phyloP scores from a whole-genome alignment of 2,329 filamentous ascomycete genomes.

The Colletotrichum australisinense region DNA sequence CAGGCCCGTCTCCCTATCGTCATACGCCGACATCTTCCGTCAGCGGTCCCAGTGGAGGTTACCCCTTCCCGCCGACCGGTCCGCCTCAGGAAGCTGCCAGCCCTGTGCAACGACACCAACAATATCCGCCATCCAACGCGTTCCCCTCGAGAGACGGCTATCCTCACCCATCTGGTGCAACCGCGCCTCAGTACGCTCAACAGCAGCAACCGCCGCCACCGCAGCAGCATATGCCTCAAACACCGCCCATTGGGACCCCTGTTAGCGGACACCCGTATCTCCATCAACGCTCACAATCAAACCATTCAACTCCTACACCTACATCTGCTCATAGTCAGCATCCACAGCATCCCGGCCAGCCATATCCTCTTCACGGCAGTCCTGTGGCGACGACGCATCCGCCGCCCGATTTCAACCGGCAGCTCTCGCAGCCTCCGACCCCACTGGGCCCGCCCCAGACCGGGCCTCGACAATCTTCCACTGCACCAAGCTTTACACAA shows the following conservation, averaged over 20 bases:
- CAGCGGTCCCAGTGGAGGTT: slow-evolving; percentile 54
- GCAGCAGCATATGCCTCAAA: slow-evolving; percentile 53
- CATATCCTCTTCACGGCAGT: slow-evolving; percentile 62
- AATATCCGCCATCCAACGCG: slow-evolving; percentile 56
- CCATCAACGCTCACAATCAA: slow-evolving; percentile 66
- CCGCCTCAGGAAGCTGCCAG: slow-evolving; percentile 57
- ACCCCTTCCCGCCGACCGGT: slow-evolving; percentile 62
- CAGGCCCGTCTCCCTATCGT: slow-evolving; percentile 61
- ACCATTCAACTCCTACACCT: slow-evolving; percentile 70
- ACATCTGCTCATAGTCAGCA: slow-evolving; percentile 71
- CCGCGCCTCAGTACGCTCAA: slow-evolving; percentile 46
- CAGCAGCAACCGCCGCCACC: slow-evolving; percentile 46
- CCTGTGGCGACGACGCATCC: slow-evolving; percentile 60
- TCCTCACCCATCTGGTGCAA: slow-evolving; percentile 49
- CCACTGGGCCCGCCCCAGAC: slow-evolving; percentile 63
- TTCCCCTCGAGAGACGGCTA: slow-evolving; percentile 61
- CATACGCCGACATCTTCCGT: slow-evolving; percentile 59
- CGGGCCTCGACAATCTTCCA: slow-evolving; percentile 54
- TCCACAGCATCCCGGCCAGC: slow-evolving; percentile 62
- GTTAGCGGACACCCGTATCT: slow-evolving; percentile 47
- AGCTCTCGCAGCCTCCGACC: slow-evolving; percentile 65
- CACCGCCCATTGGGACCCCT: slow-evolving; percentile 55
- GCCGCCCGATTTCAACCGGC: slow-evolving; percentile 57
- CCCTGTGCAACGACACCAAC: slow-evolving; percentile 63
- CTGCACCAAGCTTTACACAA: slow-evolving; percentile 56